Percentiles rank a stretch among this genome's conserved stretches.
phyloP scores from a whole-genome alignment of 192 early-diverging fungal genomes.

The Umbelopsis isabellina region DNA sequence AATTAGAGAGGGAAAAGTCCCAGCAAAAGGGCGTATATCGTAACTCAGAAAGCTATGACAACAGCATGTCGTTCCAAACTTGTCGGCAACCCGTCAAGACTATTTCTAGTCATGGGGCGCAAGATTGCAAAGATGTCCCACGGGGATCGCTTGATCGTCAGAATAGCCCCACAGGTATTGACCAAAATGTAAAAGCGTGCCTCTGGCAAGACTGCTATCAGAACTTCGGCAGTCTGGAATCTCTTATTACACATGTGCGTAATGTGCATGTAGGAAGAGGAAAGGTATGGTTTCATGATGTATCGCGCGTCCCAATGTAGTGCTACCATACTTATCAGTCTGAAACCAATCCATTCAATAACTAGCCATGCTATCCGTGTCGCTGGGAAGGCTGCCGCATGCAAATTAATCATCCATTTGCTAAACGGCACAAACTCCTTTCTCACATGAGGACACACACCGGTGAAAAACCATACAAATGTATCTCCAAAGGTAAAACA shows the following conservation, averaged over 20 bases:
- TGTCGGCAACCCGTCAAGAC: background rate
- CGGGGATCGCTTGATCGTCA: constrained; percentile 9
- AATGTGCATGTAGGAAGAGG: constrained; percentile 5
- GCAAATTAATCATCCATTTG: constrained; percentile 58
- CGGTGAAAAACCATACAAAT: constrained; percentile 74
- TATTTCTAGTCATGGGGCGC: constrained; percentile 1
- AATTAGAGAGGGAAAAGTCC: constrained; percentile 1
- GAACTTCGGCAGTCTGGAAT: background rate
- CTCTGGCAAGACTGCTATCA: constrained; percentile 10
- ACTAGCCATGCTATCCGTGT: constrained; percentile 49
- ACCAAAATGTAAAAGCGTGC: constrained; percentile 16
- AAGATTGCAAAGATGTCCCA: background rate
- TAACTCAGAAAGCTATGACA: background rate
- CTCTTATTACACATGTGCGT: constrained; percentile 15
- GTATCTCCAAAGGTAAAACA: constrained; percentile 51
- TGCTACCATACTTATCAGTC: background rate
- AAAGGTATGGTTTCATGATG: background rate
- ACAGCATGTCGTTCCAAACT: background rate
- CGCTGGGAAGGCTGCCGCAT: constrained; percentile 50
- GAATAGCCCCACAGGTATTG: background rate
- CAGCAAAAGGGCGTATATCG: background rate
- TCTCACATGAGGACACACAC: constrained; percentile 76
- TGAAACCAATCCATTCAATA: background rate
- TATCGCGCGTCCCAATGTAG: background rate
- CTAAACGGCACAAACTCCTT: constrained; percentile 71